phyloP scores from a whole-genome alignment of 192 early-diverging fungal species.

The Umbelopsis ramanniana region DNA sequence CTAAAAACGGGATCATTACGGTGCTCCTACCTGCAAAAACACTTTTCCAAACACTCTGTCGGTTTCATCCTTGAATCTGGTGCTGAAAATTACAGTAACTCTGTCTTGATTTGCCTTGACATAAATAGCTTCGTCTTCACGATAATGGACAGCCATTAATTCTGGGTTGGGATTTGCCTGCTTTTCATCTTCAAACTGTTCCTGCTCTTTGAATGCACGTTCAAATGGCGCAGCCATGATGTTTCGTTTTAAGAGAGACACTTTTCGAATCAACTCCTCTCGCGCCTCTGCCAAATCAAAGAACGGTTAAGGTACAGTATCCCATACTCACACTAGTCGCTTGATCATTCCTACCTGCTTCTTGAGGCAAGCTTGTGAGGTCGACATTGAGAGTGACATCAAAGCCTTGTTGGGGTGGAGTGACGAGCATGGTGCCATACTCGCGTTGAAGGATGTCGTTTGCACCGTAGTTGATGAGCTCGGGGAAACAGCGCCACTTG shows the following conservation, averaged over 20 bases:
- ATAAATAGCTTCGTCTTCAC: slow-evolving; percentile 93
- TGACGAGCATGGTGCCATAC: slow-evolving; percentile 74
- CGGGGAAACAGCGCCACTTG: slow-evolving; percentile 80
- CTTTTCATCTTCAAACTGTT: slow-evolving; percentile 70
- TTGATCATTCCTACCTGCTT: slow-evolving; percentile 59
- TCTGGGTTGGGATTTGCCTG: slow-evolving; percentile 71
- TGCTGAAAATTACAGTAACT: slow-evolving; percentile 97
- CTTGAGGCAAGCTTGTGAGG: slow-evolving; percentile 73
- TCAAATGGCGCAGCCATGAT: slow-evolving; percentile 93
- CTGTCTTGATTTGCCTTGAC: slow-evolving; percentile 90
- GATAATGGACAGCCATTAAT: slow-evolving; percentile 93
- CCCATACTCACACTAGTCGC: neutral
- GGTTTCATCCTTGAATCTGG: slow-evolving; percentile 96
- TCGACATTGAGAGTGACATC: slow-evolving; percentile 88
- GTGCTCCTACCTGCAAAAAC: slow-evolving; percentile 81
- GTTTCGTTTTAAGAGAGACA: slow-evolving; percentile 93
- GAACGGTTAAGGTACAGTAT: neutral
- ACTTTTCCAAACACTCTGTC: slow-evolving; percentile 95
- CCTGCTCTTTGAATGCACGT: slow-evolving; percentile 84
- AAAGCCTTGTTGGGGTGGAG: slow-evolving; percentile 65
- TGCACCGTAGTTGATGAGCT: slow-evolving; percentile 84
- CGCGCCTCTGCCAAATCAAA: slow-evolving; percentile 26
- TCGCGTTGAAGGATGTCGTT: slow-evolving; percentile 79
- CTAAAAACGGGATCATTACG: too few species aligned
- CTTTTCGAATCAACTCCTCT: slow-evolving; percentile 78